Evolutionary conservation across 306 rosid genomes (phyloP), one percentile per base, ranked within the genome.

Genomic region (Echinosophora koreensis): DNA sequence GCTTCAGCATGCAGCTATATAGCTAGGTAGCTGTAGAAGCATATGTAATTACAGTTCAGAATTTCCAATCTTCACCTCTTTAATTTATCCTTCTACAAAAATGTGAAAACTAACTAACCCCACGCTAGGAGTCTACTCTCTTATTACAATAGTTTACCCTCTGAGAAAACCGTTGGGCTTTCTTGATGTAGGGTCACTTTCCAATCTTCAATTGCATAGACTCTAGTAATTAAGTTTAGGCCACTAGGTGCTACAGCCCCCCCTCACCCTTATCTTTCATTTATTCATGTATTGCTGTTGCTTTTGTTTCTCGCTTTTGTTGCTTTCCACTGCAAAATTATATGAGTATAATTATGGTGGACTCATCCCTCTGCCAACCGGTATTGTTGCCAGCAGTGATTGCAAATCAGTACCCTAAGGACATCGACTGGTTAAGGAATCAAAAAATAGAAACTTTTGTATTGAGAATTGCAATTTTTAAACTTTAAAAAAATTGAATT

Each of bases 141-240:
- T 76, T 51, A 73, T 59, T 12, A 11, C 72, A 37, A 22, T 22
- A n/a, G n/a, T n/a, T n/a, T 70, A 28, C 56, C 47, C 81, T 77
- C 81, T 81, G 80, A 69, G 71, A 88, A 86, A 86, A 85, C 87
- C 88, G 86, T 88, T 85, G 87, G 81, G 78, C 84, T 74, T 74
- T 81, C 80, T 81, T 28, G 50, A 47, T 82, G 92, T 80, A 44
- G 55, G 59, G 89, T 89, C 92, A 71, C 89, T 89, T 80, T 88
- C 92, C 56, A 62, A 71, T 71, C 87, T 81, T 86, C 73, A 80
- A 80, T 70, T 57, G 69, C 79, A 15, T 55, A 44, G 62, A 38
- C 49, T 80, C 63, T 51, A 65, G 1, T 5, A 22, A 22, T 22
- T 22, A 3, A 61, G 76, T 65, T 49, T 84, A 84, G 84, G 62